Evolutionary conservation across 345 rosid genomes (phyloP).

Genomic region (Eucalyptus regnans): DNA sequence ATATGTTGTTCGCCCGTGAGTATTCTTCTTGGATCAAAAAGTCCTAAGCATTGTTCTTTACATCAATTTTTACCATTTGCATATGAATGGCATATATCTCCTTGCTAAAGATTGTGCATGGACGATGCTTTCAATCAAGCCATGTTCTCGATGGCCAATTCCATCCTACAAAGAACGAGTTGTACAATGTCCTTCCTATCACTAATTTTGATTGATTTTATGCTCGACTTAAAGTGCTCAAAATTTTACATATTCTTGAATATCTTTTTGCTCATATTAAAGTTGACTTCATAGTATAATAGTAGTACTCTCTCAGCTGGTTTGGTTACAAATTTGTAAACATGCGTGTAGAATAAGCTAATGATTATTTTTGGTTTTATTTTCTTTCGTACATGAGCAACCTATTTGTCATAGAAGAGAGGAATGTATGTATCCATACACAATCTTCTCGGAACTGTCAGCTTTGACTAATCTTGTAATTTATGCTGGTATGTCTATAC

Average conservation of each 20-base stretch:
- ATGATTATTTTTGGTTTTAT: not conserved
- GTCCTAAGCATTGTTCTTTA: not conserved
- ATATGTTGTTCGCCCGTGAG: slow-evolving; percentile 93
- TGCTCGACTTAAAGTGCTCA: not conserved
- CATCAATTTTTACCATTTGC: not conserved
- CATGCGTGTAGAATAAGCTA: not conserved
- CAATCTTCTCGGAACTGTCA: not conserved
- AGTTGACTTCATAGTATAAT: not conserved
- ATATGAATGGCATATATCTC: not conserved
- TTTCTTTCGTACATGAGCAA: not conserved
- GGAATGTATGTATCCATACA: not conserved
- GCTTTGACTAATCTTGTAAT: not conserved
- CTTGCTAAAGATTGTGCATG: not conserved
- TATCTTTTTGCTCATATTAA: not conserved
- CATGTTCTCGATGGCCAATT: not conserved
- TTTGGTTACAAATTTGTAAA: not conserved
- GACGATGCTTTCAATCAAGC: not conserved
- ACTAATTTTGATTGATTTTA: not conserved
- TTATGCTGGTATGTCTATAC: not conserved
- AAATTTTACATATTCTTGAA: not conserved
- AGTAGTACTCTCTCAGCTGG: not conserved
- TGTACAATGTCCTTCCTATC: not conserved
- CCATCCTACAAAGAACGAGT: not conserved
- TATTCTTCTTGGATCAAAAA: not conserved
- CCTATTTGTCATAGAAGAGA: not conserved